Evolutionary conservation across 139 green algal genomes (phyloP).

Genomic region (Auxenochlorella protothecoides): DNA sequence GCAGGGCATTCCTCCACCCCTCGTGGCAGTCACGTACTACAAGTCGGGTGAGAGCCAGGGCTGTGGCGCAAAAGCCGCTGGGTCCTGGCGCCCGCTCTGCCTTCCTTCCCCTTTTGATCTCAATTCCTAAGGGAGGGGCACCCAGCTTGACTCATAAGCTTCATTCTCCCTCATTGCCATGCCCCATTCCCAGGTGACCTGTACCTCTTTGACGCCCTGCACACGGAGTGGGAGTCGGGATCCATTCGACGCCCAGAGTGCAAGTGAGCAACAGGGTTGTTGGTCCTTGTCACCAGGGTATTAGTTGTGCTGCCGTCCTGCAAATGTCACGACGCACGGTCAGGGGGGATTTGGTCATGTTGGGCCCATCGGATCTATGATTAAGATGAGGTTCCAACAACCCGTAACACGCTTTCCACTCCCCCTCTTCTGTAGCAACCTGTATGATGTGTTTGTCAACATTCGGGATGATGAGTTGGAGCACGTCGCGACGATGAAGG

Average conservation of each 20-base stretch:
- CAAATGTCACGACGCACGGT: no score
- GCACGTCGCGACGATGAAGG: slow-evolving; percentile 88
- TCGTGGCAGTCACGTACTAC: slow-evolving; percentile 90
- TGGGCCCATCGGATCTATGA: no score
- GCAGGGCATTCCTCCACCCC: slow-evolving; percentile 70
- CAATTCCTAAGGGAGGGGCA: no score
- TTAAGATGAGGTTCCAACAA: no score
- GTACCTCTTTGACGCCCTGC: slow-evolving; percentile 73
- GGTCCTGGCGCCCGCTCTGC: no score
- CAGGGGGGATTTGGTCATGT: no score
- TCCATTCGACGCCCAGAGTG: slow-evolving; percentile 5
- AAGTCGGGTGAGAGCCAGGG: slow-evolving; percentile 8
- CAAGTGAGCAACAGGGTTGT: slow-evolving; percentile 18
- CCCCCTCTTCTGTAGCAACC: slow-evolving; percentile 24
- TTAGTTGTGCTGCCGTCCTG: no score
- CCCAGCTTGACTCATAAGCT: no score
- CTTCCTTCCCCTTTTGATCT: no score
- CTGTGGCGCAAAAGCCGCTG: no score
- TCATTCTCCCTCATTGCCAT: no score
- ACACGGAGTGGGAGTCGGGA: slow-evolving; percentile 28
- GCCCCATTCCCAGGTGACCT: slow-evolving; percentile 39
- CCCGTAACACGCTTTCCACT: neutral
- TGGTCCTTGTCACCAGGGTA: no score
- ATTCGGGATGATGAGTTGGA: slow-evolving; percentile 87
- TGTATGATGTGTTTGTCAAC: slow-evolving; percentile 85